These are phyloP conservation scores for Tylopilus sp. DNA, from an alignment of 768 basidiomycete species.

Conservation along the genomic window DNA sequence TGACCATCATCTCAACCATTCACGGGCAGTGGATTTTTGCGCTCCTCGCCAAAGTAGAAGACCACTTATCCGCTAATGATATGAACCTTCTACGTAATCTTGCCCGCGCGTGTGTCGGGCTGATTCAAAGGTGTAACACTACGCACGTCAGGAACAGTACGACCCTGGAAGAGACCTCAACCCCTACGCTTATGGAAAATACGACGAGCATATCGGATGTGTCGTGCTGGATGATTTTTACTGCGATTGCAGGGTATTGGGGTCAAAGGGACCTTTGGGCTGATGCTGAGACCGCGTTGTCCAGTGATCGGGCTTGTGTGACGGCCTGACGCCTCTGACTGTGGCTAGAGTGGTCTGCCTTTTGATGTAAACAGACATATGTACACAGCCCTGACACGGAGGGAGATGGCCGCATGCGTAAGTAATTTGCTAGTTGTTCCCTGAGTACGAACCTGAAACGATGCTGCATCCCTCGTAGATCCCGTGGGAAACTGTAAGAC, in stretches of 20 bases:
- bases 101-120: conserved; percentile 61
- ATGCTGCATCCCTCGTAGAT: neutral
- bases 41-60: conserved; percentile 67
- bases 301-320: conserved; percentile 1
- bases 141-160: conserved; percentile 18
- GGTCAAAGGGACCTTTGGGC: conserved; percentile 78
- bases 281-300: conserved; percentile 61
- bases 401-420: conserved; percentile 2
- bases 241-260: conserved; percentile 66
- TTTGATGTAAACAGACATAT: conserved; percentile 7
- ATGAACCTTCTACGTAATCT: conserved; percentile 73
- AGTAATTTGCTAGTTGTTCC: neutral
- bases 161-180: conserved; percentile 6
- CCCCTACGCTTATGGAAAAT: neutral
- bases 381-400: neutral
- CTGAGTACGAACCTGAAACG: neutral
- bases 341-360: neutral
- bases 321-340: neutral
- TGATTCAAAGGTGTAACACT: conserved; percentile 37
- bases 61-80: conserved; percentile 69
- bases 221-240: conserved; percentile 74
- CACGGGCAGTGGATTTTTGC: conserved; percentile 80
- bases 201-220: conserved; percentile 37
- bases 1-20: conserved; percentile 44
- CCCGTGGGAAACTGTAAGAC: conserved; percentile 25